Evolutionary conservation across 352 stramenopile genomes (phyloP).

Genomic region (Pythium sp.): DNA sequence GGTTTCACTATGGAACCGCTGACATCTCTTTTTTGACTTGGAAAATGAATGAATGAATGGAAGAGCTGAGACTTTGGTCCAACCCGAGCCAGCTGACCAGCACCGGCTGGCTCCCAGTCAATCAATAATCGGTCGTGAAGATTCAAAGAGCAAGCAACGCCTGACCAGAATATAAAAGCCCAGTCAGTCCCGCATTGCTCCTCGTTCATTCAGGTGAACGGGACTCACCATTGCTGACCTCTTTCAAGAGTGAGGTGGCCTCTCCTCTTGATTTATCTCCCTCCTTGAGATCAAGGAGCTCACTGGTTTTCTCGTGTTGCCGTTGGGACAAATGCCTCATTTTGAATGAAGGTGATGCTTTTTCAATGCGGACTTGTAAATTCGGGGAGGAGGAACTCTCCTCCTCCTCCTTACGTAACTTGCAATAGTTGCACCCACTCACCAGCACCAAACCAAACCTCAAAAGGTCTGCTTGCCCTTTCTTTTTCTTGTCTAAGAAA

Average conservation of each 20-base stretch:
- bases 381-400: background rate
- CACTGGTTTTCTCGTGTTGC: background rate
- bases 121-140: background rate
- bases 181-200: background rate
- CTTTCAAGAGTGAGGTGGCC: background rate
- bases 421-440: background rate
- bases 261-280: background rate
- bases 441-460: background rate
- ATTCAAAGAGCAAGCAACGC: background rate
- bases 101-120: background rate
- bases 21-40: background rate
- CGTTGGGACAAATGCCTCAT: background rate
- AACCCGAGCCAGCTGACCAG: background rate
- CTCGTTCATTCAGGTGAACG: background rate
- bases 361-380: background rate
- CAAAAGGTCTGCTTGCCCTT: background rate
- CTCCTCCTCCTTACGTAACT: background rate
- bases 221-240: background rate
- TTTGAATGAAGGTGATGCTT: background rate
- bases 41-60: background rate
- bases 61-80: background rate
- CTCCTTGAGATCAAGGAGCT: background rate
- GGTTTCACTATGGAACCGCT: background rate
- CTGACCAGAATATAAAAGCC: background rate
- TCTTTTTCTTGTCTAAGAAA: background rate